Evolutionary conservation across 108 stramenopile genomes (phyloP), one percentile per base, ranked within the genome.

Genomic region (Parmales sp.): DNA sequence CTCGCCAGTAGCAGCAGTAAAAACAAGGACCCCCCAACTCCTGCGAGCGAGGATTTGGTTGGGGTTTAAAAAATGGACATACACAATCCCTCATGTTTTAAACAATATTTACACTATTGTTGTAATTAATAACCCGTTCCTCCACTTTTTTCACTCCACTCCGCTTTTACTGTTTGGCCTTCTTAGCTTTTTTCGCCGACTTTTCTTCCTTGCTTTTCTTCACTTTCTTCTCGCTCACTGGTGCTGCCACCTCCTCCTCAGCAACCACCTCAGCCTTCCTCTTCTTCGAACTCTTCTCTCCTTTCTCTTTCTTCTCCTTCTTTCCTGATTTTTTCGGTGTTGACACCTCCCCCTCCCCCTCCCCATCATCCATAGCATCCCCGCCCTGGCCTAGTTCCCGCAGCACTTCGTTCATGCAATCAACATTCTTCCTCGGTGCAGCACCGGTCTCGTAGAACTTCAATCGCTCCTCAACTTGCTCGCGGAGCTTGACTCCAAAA

Each of bases 401-500:
- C 29, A 82, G 75, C 67, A 87, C 89, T 38, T 90, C 90, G 8
- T 86, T 88, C 2, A 81, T 82, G 19, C 84, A 74, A 7, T 80
- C 77, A 54, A 90, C 91, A 45, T 85, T 88, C 37, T 86, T 84
- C 19, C 86, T 87, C 76, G 90, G 90, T 54, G 73, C 75, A 8
- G 84, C 80, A 63, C 80, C 84, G 45, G 95, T 95, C 72, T 99
- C 97, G 20, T 98, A 79, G 73, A 95, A 94, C 29, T 96, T 84
- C 45, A 99, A 69, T 50, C 99, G 79, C 11, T 91, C 95, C 75
- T 98, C 99, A 0, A 99, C 99, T 82, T 98, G 97, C 45, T 89
- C 83, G 19, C 97, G 89, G 65, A 90, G 92, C 74, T 96, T 94
- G 51, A 90, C 88, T 60, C 95, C 96, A 45, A 99, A 89, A 25